Base-by-base conservation (phyloP, 352 stramenopile species). In the Aphanomyces cochlioides region DNA sequence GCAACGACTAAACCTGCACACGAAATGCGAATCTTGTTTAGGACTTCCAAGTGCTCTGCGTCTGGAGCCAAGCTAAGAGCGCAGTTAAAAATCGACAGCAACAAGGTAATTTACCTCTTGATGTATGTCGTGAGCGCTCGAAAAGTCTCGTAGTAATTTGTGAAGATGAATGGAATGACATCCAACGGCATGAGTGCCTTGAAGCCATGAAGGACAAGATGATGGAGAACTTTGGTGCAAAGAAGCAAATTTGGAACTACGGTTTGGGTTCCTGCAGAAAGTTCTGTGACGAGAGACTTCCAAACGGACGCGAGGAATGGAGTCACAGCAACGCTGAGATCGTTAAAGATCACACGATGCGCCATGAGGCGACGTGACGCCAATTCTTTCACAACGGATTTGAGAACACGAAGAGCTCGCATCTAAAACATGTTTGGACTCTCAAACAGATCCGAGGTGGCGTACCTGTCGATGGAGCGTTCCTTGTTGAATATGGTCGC, bases 341-440 rank as follows among this genome's bases (percentile, higher is more conserved):
- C 67, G 2, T 84, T 81, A 56, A 93, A 94, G 66, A 92, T 81
- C 68, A 92, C 93, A 66, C 87, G 86, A 58, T 96, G 85, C 47
- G 83, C 65, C 81, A 93, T 82, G 47, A 96, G 81, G n/a, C 88
- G 76, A 12, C 84, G 77, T 4, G 85, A 81, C 43, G 87, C 78
- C 40, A 96, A 76, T 60, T 94, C 86, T 74, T 96, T 94, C 10
- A 90, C 81, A 15, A 94, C 70, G 1, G 83, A 79, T 71, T 92
- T 90, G n/a, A 75, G 79, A 8, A 93, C 70, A 36, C 88, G 74
- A 21, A 92, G 56, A n/a, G 76, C 72, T 34, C 86, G 78, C 38
- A 73, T 72, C 68, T 86, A 78, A 4, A 66, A 57, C 47, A 77
- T 47, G 36, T 69, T 60, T 56, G 19, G 15, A 54, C 48, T 39